Conservation (phyloP, 352 stramenopile species). For the Globisporangium nodosum region DNA sequence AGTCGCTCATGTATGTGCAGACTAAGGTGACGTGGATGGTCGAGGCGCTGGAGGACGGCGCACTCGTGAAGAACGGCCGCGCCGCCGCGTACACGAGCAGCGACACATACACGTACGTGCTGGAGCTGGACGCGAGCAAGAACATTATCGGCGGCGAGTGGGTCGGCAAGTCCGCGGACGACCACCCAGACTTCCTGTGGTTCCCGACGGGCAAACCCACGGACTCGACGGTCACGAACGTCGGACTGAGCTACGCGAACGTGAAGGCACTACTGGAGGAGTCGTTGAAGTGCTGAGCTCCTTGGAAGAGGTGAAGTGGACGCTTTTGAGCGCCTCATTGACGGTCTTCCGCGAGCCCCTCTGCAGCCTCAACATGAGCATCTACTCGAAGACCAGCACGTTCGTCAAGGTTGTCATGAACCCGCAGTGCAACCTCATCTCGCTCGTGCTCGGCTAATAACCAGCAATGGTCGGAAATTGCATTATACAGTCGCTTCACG, state of each 20-base stretch:
- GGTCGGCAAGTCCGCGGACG: conserved; percentile 8
- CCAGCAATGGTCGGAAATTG: neutral
- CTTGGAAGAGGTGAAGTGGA: neutral
- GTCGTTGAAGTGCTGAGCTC: conserved; percentile 2
- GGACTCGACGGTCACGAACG: conserved; percentile 24
- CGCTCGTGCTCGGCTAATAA: conserved; percentile 3
- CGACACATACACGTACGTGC: conserved; percentile 12
- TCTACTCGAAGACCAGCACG: conserved; percentile 14
- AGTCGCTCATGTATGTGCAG: conserved; percentile 39
- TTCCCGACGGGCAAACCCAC: conserved; percentile 10
- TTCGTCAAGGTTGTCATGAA: conserved; percentile 19
- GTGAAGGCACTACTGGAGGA: conserved; percentile 25
- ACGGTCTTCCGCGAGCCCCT: conserved; percentile 17
- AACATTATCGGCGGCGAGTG: conserved; percentile 17
- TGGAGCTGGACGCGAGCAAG: conserved; percentile 14
- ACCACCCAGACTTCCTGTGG: conserved; percentile 18
- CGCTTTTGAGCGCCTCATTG: neutral
- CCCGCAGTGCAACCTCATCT: conserved; percentile 18
- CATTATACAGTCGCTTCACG: too few species aligned
- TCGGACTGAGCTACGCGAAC: conserved; percentile 35
- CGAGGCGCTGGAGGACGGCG: conserved; percentile 9
- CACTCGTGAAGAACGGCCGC: conserved; percentile 9
- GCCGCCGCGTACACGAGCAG: conserved; percentile 5
- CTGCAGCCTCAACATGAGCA: conserved; percentile 24
- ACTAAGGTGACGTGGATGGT: conserved; percentile 37